These are phyloP conservation scores for Alternaria sp. DNA, from an alignment of 2,329 filamentous ascomycete genomes.

Conservation along the genomic window DNA sequence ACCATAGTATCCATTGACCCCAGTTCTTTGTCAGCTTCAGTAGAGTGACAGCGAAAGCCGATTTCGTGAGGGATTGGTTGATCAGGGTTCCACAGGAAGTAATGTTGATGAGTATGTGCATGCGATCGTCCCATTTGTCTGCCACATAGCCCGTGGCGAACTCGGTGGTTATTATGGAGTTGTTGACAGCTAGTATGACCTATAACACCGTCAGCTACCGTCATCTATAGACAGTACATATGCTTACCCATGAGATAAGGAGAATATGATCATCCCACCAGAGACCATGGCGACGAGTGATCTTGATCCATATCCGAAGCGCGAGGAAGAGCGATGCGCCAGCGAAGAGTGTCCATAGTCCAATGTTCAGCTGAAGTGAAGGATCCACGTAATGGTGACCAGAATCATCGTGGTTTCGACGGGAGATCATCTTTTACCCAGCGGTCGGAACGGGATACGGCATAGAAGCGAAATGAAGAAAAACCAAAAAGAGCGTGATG, in stretches of 20 bases:
- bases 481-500: constrained; percentile 9
- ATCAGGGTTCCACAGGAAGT: constrained; percentile 52
- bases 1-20: constrained; percentile 58
- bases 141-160: constrained; percentile 61
- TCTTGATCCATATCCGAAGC: constrained; percentile 50
- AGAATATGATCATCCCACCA: constrained; percentile 55
- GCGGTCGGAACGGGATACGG: constrained; percentile 17
- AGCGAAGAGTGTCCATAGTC: constrained; percentile 52
- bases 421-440: constrained; percentile 37
- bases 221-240: not conserved
- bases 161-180: constrained; percentile 58
- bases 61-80: constrained; percentile 50
- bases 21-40: constrained; percentile 57
- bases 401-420: constrained; percentile 30
- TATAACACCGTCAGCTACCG: constrained; percentile 28
- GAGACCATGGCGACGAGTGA: constrained; percentile 50
- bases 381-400: constrained; percentile 46
- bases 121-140: constrained; percentile 60
- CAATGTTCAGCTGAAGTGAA: constrained; percentile 47
- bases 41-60: constrained; percentile 53
- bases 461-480: constrained; percentile 20
- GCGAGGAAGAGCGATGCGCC: constrained; percentile 50
- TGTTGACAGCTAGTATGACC: constrained; percentile 56
- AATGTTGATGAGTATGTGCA: constrained; percentile 63
- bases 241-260: constrained; percentile 48